phyloP scores from a whole-genome alignment of 2,329 filamentous ascomycete genomes.

The Didymella glomerata region DNA sequence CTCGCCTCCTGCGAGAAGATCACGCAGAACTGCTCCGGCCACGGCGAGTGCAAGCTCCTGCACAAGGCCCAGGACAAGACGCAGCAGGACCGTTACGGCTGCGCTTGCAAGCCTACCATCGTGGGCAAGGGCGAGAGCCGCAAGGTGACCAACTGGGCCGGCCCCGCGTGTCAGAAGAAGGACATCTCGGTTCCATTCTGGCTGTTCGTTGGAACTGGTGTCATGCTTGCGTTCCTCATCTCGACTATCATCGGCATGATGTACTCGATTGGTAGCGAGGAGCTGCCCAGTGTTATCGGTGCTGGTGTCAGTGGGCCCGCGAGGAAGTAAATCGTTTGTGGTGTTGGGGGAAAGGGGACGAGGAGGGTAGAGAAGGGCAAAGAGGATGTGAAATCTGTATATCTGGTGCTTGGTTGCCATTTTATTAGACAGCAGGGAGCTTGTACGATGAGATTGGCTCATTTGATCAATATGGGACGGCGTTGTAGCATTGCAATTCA shows the following conservation, averaged over 20 bases:
- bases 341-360: neutral
- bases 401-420: slow-evolving; percentile 39
- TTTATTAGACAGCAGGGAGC: slow-evolving; percentile 25
- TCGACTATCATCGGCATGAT: slow-evolving; percentile 78
- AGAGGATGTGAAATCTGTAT: slow-evolving; percentile 31
- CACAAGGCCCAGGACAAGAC: slow-evolving; percentile 59
- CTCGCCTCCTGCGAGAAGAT: slow-evolving; percentile 71
- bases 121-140: slow-evolving; percentile 56
- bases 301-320: slow-evolving; percentile 80
- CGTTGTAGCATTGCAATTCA: slow-evolving; percentile 47
- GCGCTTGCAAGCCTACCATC: slow-evolving; percentile 73
- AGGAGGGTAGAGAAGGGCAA: neutral
- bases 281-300: slow-evolving; percentile 93
- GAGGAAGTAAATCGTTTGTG: slow-evolving; percentile 46
- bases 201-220: slow-evolving; percentile 78
- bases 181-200: slow-evolving; percentile 91
- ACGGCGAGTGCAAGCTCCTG: slow-evolving; percentile 78
- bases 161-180: slow-evolving; percentile 86
- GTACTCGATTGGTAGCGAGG: slow-evolving; percentile 83
- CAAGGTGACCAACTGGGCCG: slow-evolving; percentile 80
- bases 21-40: slow-evolving; percentile 83
- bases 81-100: slow-evolving; percentile 74
- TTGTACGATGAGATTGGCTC: slow-evolving; percentile 39
- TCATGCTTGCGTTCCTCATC: slow-evolving; percentile 74
- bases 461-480: slow-evolving; percentile 39